Conservation (phyloP, 2,329 filamentous ascomycete genomes). For the Cadophora sp. region DNA sequence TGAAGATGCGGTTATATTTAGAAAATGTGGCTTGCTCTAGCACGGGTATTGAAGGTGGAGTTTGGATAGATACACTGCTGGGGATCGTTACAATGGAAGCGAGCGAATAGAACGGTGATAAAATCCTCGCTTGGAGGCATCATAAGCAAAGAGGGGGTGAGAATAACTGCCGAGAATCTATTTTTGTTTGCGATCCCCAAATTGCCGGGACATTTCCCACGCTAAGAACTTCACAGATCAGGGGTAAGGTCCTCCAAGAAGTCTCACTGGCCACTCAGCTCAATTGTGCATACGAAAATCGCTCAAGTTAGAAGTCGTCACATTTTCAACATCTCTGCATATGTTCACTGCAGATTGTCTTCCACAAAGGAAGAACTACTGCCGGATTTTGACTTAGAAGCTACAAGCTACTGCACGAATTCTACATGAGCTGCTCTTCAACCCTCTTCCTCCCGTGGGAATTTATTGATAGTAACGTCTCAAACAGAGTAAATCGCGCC, state of each 20-base stretch:
- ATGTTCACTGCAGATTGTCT: neutral
- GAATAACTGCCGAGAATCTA: slow-evolving; percentile 16
- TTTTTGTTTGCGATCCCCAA: slow-evolving; percentile 16
- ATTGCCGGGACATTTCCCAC: neutral
- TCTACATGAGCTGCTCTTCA: neutral
- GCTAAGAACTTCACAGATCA: neutral
- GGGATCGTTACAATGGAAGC: neutral
- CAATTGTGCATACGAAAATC: slow-evolving; percentile 6
- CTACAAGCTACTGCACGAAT: neutral
- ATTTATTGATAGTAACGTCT: neutral
- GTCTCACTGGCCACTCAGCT: neutral
- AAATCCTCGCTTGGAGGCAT: neutral
- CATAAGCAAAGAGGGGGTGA: neutral
- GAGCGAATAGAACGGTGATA: neutral
- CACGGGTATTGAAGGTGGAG: neutral
- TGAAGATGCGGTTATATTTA: slow-evolving; percentile 21
- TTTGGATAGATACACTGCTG: neutral
- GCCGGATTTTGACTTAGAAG: neutral
- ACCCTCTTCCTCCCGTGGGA: neutral
- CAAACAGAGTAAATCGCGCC: neutral
- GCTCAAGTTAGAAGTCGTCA: slow-evolving; percentile 13
- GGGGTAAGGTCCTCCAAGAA: neutral
- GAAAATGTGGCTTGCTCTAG: slow-evolving; percentile 19
- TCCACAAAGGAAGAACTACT: neutral
- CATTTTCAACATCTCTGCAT: slow-evolving; percentile 1